Percentiles rank a stretch among this genome's conserved stretches.
Evolutionary conservation across 495 filamentous ascomycete genomes (phyloP).

Genomic region (Copromyces sp.): DNA sequence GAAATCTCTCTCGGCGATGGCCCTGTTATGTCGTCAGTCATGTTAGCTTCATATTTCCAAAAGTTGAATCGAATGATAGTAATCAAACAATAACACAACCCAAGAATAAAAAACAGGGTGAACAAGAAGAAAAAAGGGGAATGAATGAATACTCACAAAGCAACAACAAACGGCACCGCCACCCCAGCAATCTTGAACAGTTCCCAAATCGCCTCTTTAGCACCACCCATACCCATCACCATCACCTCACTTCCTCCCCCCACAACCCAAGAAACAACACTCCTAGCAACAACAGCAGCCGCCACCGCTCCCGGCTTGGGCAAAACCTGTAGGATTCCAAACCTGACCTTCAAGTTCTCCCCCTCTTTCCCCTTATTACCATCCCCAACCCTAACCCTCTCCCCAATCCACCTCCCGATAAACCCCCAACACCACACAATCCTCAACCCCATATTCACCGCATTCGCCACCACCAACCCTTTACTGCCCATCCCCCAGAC

Average conservation of each 20-base stretch:
- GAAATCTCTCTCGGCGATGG: slow-evolving; percentile 51
- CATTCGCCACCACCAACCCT: slow-evolving; percentile 77
- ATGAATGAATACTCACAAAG: slow-evolving; percentile 45
- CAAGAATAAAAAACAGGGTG: not conserved
- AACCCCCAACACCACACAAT: slow-evolving; percentile 72
- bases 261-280: slow-evolving; percentile 9
- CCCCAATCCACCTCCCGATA: slow-evolving; percentile 52
- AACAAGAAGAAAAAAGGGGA: not conserved
- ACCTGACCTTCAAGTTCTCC: not conserved
- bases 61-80: not conserved
- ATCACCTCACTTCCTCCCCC: no score
- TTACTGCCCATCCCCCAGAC: slow-evolving; percentile 57
- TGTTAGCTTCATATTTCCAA: slow-evolving; percentile 7
- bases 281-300: slow-evolving; percentile 13
- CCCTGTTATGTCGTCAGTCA: slow-evolving; percentile 26
- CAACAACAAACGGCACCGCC: slow-evolving; percentile 41
- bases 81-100: not conserved
- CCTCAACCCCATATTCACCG: slow-evolving; percentile 73
- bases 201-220: slow-evolving; percentile 30
- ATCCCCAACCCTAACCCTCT: slow-evolving; percentile 15
- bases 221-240: not conserved
- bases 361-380: no score
- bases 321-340: slow-evolving; percentile 20
- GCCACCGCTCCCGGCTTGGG: slow-evolving; percentile 16
- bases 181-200: slow-evolving; percentile 41